These are phyloP conservation scores for Carpinus fangiana DNA, from an alignment of 306 rosid species.

Conservation along the genomic window DNA sequence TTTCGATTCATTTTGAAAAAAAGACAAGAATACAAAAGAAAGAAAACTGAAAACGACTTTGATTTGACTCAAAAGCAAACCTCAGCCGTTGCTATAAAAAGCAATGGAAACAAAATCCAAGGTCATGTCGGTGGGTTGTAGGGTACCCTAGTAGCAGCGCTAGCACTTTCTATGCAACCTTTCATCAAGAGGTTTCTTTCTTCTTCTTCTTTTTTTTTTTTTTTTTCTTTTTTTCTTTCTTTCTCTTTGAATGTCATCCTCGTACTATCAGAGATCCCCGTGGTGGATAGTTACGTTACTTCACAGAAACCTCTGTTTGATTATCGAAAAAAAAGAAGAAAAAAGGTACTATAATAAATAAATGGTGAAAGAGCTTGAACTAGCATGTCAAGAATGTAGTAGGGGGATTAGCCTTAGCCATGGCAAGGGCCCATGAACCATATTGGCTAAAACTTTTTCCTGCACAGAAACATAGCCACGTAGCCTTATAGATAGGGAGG, in stretches of 20 bases:
- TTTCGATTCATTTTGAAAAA: not conserved
- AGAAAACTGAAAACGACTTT: not conserved
- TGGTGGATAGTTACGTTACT: not conserved
- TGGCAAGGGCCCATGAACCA: not conserved
- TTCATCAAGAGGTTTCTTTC: not conserved
- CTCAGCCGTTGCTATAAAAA: not conserved
- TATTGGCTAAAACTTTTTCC: not conserved
- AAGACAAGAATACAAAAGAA: not conserved
- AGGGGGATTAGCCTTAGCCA: not conserved
- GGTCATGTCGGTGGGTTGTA: not conserved
- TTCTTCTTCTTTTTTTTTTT: no score
- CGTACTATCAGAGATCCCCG: not conserved
- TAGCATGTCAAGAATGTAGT: constrained; percentile 11
- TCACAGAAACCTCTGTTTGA: not conserved
- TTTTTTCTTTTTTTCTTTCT: no score
- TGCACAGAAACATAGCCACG: not conserved
- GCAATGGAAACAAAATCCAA: not conserved
- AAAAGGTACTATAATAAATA: no score
- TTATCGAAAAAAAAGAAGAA: not conserved
- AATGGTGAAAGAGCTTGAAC: not conserved
- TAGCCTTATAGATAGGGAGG: not conserved
- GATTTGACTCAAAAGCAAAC: not conserved
- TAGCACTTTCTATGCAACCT: not conserved
- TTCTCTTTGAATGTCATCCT: constrained; percentile 14
- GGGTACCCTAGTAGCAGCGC: not conserved